These are phyloP conservation scores for Paracorniculantispora psalliotae DNA, from an alignment of 2,329 filamentous ascomycete species.

Conservation along the genomic window DNA sequence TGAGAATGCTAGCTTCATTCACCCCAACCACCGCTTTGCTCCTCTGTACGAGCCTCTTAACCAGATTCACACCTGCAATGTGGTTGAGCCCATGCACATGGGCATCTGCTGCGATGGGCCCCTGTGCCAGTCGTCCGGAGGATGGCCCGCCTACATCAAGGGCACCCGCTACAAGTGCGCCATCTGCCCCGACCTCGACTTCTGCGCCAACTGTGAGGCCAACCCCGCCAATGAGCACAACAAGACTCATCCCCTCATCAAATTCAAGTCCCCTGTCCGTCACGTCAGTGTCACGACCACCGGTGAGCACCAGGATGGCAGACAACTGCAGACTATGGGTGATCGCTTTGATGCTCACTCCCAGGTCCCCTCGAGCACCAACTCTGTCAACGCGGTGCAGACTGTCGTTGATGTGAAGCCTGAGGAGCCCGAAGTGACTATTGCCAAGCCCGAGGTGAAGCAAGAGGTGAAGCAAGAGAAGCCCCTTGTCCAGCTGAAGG, in stretches of 20 bases:
- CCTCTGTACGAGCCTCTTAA: constrained; percentile 71
- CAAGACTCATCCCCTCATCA: constrained; percentile 92
- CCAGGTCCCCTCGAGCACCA: constrained; percentile 40
- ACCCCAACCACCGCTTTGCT: constrained; percentile 83
- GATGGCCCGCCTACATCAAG: constrained; percentile 65
- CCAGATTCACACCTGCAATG: constrained; percentile 18
- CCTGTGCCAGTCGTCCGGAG: constrained; percentile 59
- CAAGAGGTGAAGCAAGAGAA: constrained; percentile 18
- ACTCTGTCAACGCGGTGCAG: constrained; percentile 52
- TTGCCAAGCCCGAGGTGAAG: constrained; percentile 18
- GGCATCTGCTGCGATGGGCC: constrained; percentile 96
- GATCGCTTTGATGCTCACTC: constrained; percentile 47
- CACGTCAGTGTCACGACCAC: constrained; percentile 82
- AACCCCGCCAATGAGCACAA: constrained; percentile 82
- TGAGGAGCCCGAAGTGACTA: constrained; percentile 35
- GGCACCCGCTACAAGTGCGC: constrained; percentile 96
- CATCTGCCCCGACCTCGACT: constrained; percentile 90
- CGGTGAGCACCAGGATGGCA: constrained; percentile 67
- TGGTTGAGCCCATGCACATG: constrained; percentile 52
- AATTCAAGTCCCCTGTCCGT: constrained; percentile 89
- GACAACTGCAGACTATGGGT: constrained; percentile 64
- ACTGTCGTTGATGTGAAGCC: constrained; percentile 71
- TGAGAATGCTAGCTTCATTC: constrained; percentile 59
- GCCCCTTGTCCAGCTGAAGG: constrained; percentile 2
- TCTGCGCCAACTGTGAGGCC: constrained; percentile 91